Conservation (phyloP, 345 rosid species). For the Eucalyptus leucophloia region DNA sequence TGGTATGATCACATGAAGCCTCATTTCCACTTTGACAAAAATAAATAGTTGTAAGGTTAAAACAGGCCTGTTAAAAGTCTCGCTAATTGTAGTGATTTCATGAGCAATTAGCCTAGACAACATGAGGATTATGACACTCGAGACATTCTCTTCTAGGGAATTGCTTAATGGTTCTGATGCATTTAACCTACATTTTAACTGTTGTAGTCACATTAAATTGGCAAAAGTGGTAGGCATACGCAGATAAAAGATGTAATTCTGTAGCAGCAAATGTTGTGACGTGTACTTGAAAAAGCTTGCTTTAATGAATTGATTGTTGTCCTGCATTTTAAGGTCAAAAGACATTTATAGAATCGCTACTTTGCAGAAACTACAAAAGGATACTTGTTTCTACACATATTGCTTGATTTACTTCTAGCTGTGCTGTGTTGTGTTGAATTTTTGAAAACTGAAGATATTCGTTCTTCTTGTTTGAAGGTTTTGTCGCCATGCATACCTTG, state of each 20-base stretch:
- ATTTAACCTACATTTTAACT: background rate
- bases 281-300: background rate
- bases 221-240: background rate
- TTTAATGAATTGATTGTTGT: background rate
- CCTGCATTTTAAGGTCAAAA: background rate
- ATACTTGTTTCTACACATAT: background rate
- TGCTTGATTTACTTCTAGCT: background rate
- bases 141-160: background rate
- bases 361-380: background rate
- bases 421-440: background rate
- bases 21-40: background rate
- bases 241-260: background rate
- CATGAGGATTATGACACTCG: background rate
- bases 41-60: background rate
- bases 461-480: conserved; percentile 29
- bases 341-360: background rate
- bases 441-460: background rate
- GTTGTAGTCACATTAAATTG: background rate
- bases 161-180: background rate
- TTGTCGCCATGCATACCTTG: conserved; percentile 75
- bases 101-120: background rate
- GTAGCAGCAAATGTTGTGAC: background rate
- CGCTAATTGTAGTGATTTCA: background rate
- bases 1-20: background rate
- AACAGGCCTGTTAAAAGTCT: background rate